Percentiles rank a stretch among this genome's conserved stretches.
Evolutionary conservation across 78 protist species (phyloP).

Genomic region (Cyanophora paradoxa): DNA sequence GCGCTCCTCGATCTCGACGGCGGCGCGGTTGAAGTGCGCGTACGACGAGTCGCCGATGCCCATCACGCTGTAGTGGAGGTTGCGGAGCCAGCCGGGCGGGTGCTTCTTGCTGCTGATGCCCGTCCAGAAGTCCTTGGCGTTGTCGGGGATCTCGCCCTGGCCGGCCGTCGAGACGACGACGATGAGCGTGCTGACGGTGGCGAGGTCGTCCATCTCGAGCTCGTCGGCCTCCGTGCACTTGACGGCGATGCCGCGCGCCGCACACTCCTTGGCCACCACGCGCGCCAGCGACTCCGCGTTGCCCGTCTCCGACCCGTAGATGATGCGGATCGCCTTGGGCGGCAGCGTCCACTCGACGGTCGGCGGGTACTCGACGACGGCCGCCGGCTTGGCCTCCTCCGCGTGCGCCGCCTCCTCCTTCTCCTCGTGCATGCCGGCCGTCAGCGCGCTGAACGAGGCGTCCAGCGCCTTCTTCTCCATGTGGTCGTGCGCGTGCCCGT

Average conservation of each 20-base stretch:
- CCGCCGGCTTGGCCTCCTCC: no score
- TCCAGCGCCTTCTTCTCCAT: no score
- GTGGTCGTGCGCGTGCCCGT: no score
- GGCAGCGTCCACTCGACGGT: no score
- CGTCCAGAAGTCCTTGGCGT: constrained; percentile 46
- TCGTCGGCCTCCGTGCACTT: neutral
- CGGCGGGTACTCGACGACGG: no score
- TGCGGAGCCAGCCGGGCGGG: neutral
- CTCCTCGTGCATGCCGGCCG: no score
- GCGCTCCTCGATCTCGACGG: neutral
- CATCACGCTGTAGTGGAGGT: constrained; percentile 31
- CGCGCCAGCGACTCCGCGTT: constrained; percentile 49
- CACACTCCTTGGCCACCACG: neutral
- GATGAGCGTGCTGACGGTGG: constrained; percentile 14
- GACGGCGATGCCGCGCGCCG: neutral
- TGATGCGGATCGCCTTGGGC: constrained; percentile 22
- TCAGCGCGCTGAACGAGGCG: no score
- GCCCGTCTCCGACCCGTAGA: constrained; percentile 56
- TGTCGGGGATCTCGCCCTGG: constrained; percentile 57
- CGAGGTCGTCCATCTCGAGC: constrained; percentile 11
- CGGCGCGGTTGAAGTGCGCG: constrained; percentile 2
- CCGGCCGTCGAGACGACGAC: constrained; percentile 50
- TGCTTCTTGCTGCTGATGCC: constrained; percentile 10
- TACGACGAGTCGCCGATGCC: constrained; percentile 53
- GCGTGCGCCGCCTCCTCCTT: no score